Percentiles rank a stretch among this genome's conserved stretches.
Evolutionary conservation across 139 green algal species (phyloP).

Genomic region (Closterium sp.): DNA sequence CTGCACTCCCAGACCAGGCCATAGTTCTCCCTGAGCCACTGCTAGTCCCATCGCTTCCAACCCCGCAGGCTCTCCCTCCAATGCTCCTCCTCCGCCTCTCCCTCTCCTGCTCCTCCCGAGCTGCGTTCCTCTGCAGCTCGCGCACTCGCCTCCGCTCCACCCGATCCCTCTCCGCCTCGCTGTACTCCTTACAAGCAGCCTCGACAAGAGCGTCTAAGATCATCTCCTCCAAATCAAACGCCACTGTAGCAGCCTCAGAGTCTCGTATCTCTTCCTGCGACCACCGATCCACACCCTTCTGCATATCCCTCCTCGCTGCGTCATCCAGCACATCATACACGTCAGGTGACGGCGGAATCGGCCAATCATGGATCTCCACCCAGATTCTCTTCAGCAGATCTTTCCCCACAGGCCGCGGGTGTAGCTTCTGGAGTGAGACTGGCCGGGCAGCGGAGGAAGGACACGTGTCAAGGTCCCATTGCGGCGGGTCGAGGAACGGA

Average conservation of each 20-base stretch:
- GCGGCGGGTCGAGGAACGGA: constrained; percentile 7
- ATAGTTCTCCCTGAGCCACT: neutral
- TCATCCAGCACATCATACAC: constrained; percentile 33
- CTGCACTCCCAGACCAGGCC: neutral
- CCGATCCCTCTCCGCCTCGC: neutral
- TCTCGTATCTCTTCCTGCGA: neutral
- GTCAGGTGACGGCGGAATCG: constrained; percentile 21
- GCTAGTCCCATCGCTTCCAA: neutral
- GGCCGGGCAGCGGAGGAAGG: neutral
- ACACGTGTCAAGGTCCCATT: neutral
- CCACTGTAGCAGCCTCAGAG: constrained; percentile 1
- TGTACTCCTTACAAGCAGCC: constrained; percentile 1
- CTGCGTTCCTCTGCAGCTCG: neutral
- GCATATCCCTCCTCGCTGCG: constrained; percentile 23
- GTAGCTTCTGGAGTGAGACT: neutral
- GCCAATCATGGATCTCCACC: constrained; percentile 39
- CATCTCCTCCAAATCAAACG: constrained; percentile 6
- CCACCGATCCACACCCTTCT: constrained; percentile 18
- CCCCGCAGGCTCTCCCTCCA: neutral
- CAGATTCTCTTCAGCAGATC: constrained; percentile 33
- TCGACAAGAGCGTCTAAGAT: constrained; percentile 17
- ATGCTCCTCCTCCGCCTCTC: neutral
- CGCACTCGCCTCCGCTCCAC: neutral
- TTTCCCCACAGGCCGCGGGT: neutral
- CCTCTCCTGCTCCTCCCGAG: neutral